Base-by-base conservation (phyloP, 2,329 filamentous ascomycete species). In the Didymella exigua region DNA sequence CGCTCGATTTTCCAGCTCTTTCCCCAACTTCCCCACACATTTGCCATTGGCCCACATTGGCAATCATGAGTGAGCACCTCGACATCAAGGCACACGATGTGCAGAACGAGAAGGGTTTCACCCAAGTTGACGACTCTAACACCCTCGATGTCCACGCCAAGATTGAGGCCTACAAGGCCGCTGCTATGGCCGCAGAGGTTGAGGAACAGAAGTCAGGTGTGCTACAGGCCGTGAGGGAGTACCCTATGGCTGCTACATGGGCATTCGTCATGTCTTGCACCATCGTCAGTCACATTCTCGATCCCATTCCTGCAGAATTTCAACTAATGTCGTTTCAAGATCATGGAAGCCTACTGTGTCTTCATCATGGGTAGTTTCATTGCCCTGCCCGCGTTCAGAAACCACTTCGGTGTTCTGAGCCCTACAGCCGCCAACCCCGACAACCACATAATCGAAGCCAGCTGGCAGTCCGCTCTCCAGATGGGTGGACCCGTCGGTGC, bases 331-430 rank as follows among this genome's bases (percentile, higher is more conserved):
- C 9, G 40, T 55, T 0, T 37, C 41, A 66, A 86, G 84, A 84
- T 86, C 62, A 87, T 87, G 85, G 85, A 87, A 69, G 82, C 84
- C 4, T 87, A 85, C 77, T 79, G 79, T 69, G 81, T 87, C 58
- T 86, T 87, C 76, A 74, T 87, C 19, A 85, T 82, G 66, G 81
- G 81, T 43, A 81, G 83, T 54, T 87, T 87, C 70, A 72, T 86
- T 36, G 83, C 84, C 53, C 76, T 81, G 7, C 48, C 72, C 19
- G 55, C 63, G 14, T 86, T 86, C 73, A 72, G 63, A 26, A 2
- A 76, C 0, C 58, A 75, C 4, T 86, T 76, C 62, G 84, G 84
- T 59, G 72, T 83, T 30, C 57, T 11, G 3, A 69, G 72, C 60
- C 37, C 54, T 16, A 62, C 40, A 2, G 58, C 60, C 2, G 18